A percentile compares a stretch with the other conserved stretches of the same genome.
phyloP scores from a whole-genome alignment of 2,329 filamentous ascomycete genomes.

The Xylaria sp. region DNA sequence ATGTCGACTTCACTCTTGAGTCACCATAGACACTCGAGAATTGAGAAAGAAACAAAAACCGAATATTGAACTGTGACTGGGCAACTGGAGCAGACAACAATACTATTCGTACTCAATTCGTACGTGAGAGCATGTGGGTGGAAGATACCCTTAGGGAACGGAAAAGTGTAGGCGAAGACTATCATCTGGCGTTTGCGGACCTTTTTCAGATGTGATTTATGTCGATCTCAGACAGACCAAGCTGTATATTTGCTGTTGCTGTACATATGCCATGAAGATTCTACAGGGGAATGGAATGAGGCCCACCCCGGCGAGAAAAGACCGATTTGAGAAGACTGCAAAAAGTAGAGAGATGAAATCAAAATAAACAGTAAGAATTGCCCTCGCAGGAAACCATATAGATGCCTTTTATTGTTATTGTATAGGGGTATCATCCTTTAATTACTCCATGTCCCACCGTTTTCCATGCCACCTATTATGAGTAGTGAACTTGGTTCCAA shows the following conservation, averaged over 20 bases:
- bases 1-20: slow-evolving; percentile 57
- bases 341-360: slow-evolving; percentile 12
- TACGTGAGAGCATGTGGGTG: slow-evolving; percentile 36
- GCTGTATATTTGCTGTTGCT: slow-evolving; percentile 29
- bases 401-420: slow-evolving; percentile 8
- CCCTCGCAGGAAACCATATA: slow-evolving; percentile 14
- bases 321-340: slow-evolving; percentile 9
- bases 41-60: background rate
- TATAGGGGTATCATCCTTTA: slow-evolving; percentile 32
- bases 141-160: slow-evolving; percentile 34
- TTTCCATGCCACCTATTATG: slow-evolving; percentile 22
- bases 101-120: slow-evolving; percentile 31
- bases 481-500: background rate
- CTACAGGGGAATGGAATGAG: slow-evolving; percentile 6
- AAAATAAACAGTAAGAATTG: background rate
- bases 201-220: slow-evolving; percentile 21
- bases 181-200: slow-evolving; percentile 29
- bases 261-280: slow-evolving; percentile 31
- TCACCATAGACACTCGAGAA: slow-evolving; percentile 38
- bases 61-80: slow-evolving; percentile 3
- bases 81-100: slow-evolving; percentile 32
- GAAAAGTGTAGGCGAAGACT: slow-evolving; percentile 22
- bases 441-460: slow-evolving; percentile 15
- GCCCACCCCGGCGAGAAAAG: slow-evolving; percentile 3
- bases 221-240: slow-evolving; percentile 2